These are phyloP conservation scores for Rhipidocladum racemiflorum DNA, from an alignment of 176 grass and related monocot genomes.

Conservation along the genomic window DNA sequence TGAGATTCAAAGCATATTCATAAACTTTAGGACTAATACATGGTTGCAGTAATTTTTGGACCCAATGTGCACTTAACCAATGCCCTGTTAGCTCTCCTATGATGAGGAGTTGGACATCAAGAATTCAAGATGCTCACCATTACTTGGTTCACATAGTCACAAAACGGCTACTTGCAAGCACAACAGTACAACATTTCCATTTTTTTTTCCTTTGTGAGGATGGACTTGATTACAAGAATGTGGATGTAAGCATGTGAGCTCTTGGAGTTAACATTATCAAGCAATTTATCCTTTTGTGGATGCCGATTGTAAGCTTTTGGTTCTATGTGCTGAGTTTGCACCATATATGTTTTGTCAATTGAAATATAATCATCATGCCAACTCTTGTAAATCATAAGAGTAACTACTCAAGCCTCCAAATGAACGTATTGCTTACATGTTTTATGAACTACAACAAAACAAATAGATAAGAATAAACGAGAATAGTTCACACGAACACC, in stretches of 20 bases:
- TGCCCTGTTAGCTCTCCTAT: not conserved
- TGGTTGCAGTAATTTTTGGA: not conserved
- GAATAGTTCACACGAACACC: conserved; percentile 33
- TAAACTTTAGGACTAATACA: not conserved
- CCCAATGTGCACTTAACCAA: not conserved
- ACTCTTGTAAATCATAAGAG: not conserved
- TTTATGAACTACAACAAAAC: not conserved
- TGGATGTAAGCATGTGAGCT: not conserved
- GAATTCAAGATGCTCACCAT: not conserved
- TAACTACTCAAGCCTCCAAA: not conserved
- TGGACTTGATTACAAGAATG: not conserved
- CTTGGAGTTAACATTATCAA: not conserved
- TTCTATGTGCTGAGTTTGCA: not conserved
- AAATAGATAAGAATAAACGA: not conserved
- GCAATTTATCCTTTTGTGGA: not conserved
- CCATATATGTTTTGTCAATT: not conserved
- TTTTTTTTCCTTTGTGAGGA: not conserved
- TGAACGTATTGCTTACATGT: not conserved
- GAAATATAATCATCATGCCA: not conserved
- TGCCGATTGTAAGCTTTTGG: not conserved
- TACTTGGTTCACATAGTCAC: not conserved
- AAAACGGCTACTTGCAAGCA: not conserved
- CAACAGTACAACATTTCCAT: not conserved
- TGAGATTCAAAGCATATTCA: not conserved
- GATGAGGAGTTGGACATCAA: not conserved